phyloP scores from a whole-genome alignment of 108 stramenopile genomes.

The Hondaea fermentalgiana region DNA sequence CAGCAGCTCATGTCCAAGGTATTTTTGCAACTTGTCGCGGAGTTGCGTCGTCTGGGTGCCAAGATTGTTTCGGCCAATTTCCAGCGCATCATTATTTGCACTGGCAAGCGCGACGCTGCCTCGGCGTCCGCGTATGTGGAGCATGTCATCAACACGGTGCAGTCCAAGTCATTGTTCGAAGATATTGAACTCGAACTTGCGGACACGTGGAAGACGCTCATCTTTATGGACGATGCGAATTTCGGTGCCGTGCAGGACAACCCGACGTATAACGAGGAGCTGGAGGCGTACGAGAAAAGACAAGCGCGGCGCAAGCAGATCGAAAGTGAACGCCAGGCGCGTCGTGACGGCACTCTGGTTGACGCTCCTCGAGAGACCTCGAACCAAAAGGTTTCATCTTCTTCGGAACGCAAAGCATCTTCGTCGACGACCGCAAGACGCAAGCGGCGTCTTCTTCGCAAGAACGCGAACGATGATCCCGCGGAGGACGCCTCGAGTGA shows the following conservation, averaged over 20 bases:
- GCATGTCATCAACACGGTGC: constrained; percentile 76
- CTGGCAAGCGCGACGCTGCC: constrained; percentile 66
- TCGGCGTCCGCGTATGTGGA: constrained; percentile 80
- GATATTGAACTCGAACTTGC: constrained; percentile 29
- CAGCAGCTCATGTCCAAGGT: constrained; percentile 75
- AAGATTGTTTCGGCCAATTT: constrained; percentile 82
- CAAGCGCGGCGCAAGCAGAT: background rate
- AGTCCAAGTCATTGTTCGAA: constrained; percentile 30
- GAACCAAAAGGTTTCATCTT: background rate
- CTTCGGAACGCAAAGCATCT: background rate
- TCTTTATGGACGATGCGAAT: constrained; percentile 89
- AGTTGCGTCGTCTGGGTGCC: constrained; percentile 85
- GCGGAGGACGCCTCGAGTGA: background rate
- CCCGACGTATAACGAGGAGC: background rate
- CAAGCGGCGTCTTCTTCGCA: background rate
- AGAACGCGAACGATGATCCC: background rate
- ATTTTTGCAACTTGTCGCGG: constrained; percentile 72
- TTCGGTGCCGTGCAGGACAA: constrained; percentile 68
- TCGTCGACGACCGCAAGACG: background rate
- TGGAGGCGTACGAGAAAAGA: background rate
- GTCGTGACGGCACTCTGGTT: background rate
- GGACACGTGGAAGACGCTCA: constrained; percentile 63
- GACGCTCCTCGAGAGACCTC: background rate
- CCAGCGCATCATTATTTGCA: constrained; percentile 78
- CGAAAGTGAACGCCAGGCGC: background rate